Evolutionary conservation across 1,284 basidiomycete genomes (phyloP).

Genomic region (Ustilago shanxiensis): DNA sequence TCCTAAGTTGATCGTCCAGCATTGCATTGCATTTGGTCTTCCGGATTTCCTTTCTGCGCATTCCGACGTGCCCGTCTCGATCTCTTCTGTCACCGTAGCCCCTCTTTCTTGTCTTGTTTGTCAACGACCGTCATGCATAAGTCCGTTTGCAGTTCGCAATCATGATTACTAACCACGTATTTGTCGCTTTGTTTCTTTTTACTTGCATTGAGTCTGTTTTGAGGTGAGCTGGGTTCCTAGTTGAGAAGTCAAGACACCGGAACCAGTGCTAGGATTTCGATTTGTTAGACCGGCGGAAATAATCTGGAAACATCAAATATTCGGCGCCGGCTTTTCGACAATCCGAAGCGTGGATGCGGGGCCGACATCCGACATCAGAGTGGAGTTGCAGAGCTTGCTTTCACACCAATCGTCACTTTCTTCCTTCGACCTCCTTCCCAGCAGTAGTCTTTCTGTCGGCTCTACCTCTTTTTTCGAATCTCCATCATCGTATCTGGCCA

Average conservation of each 20-base stretch:
- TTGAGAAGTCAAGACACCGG: too few relatives aligned
- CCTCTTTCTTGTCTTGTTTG: not conserved
- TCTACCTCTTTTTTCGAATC: not conserved
- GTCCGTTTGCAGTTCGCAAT: not conserved
- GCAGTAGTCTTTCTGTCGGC: too few relatives aligned
- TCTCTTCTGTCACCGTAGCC: slow-evolving; percentile 5
- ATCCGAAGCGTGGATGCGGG: slow-evolving; percentile 4
- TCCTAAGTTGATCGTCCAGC: slow-evolving; percentile 8
- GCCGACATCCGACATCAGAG: slow-evolving; percentile 9
- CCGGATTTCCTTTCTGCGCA: slow-evolving; percentile 2
- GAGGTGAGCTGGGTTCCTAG: too few relatives aligned
- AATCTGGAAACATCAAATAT: not conserved
- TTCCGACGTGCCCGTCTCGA: not conserved
- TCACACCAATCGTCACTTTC: slow-evolving; percentile 7
- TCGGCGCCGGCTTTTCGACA: slow-evolving; percentile 3
- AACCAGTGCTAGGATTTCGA: too few relatives aligned
- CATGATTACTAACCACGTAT: too few relatives aligned
- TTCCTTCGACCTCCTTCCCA: not conserved
- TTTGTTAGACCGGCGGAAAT: not conserved
- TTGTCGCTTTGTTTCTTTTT: not conserved
- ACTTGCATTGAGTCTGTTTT: too few relatives aligned
- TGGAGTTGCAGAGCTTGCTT: not conserved
- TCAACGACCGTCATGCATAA: not conserved
- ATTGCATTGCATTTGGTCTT: not conserved
- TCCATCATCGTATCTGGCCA: too few relatives aligned